Evolutionary conservation across 176 grass and related monocot species (phyloP).

Genomic region (Oryza glaberrima): DNA sequence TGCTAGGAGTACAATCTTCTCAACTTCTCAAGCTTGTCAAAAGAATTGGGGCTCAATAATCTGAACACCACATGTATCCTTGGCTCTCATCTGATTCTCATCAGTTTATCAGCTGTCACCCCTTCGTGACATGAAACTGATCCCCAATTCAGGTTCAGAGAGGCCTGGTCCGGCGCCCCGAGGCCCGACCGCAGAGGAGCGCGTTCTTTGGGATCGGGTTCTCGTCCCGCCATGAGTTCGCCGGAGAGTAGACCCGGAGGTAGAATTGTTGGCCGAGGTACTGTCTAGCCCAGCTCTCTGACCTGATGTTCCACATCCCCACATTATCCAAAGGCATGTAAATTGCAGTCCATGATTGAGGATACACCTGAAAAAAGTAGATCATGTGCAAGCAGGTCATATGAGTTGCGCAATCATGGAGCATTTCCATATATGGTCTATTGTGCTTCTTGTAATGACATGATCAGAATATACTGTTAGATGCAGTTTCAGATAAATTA

Average conservation of each 20-base stretch:
- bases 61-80: conserved; percentile 30
- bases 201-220: conserved; percentile 93
- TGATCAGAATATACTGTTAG: not conserved
- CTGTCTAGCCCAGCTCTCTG: conserved; percentile 87
- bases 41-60: conserved; percentile 34
- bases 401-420: not conserved
- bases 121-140: conserved; percentile 59
- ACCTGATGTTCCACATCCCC: conserved; percentile 96
- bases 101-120: conserved; percentile 50
- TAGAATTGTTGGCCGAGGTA: conserved; percentile 97
- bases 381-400: not conserved
- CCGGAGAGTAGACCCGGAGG: conserved; percentile 88
- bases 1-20: not conserved
- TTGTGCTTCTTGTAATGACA: not conserved
- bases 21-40: not conserved
- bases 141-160: conserved; percentile 47
- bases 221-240: conserved; percentile 91
- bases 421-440: not conserved
- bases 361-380: conserved; percentile 74
- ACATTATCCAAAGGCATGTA: conserved; percentile 98
- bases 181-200: conserved; percentile 81
- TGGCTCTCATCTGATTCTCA: not conserved
- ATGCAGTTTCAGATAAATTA: not conserved
- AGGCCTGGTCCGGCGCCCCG: conserved; percentile 81
- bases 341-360: conserved; percentile 80